Percentiles rank a stretch among this genome's conserved stretches.
phyloP scores from a whole-genome alignment of 768 basidiomycete species.

The Holtermannia corniformis region DNA sequence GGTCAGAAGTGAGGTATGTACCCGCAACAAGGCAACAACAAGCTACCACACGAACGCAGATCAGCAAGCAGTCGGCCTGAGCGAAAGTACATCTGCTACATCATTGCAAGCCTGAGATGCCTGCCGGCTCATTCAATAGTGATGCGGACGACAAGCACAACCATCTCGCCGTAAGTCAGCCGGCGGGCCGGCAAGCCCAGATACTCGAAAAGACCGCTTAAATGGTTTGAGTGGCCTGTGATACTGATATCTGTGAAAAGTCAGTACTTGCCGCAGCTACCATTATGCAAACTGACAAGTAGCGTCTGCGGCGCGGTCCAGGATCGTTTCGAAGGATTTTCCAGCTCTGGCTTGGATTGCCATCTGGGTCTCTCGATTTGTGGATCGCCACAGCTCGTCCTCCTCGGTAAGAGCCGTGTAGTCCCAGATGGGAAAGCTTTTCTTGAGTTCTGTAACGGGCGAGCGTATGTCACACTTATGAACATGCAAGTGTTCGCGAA shows the following conservation, averaged over 20 bases:
- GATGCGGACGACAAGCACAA: constrained; percentile 19
- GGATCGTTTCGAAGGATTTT: constrained; percentile 8
- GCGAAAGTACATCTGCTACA: too few species aligned
- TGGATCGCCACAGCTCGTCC: constrained; percentile 17
- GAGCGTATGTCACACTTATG: constrained; percentile 13
- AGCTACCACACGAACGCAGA: too few species aligned
- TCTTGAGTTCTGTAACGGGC: constrained; percentile 1
- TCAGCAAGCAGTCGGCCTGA: too few species aligned
- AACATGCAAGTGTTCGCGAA: constrained; percentile 22
- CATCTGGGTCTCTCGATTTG: constrained; percentile 16
- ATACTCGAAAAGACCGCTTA: constrained; percentile 13
- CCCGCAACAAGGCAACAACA: too few species aligned
- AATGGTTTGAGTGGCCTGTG: constrained; percentile 17
- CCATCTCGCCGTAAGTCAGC: constrained; percentile 20
- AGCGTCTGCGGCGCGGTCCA: constrained; percentile 6
- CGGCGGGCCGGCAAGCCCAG: constrained; percentile 11
- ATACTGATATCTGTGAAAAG: constrained; percentile 16
- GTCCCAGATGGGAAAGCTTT: constrained; percentile 11
- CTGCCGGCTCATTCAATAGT: too few species aligned
- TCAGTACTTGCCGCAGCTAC: not conserved
- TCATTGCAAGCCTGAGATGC: too few species aligned
- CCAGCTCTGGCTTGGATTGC: constrained; percentile 14
- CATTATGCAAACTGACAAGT: constrained; percentile 11
- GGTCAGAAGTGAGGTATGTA: too few species aligned
- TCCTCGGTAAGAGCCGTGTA: constrained; percentile 10